Base-by-base conservation (phyloP, 139 green algal species). In the Auxenochlorella protothecoides region DNA sequence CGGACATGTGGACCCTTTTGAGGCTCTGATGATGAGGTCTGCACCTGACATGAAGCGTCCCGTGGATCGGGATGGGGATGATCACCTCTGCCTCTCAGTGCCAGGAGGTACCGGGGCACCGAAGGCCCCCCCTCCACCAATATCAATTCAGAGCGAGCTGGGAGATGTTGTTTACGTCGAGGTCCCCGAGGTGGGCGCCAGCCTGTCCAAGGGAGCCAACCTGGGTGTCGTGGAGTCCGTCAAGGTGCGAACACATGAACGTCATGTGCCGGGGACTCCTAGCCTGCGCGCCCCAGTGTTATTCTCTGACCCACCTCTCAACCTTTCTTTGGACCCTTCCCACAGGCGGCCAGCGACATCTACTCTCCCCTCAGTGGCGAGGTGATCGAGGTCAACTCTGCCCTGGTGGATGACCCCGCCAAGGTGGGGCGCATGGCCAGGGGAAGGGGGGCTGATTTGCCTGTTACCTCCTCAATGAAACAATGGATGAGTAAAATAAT, bases 221-320 rank as follows among this genome's bases (percentile, higher is more conserved):
- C 97, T 98, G 75, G 94, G 93, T 54, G 93, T 98, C 4, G 92
- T 99, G 4, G 95, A 99, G 89, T 98, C 93, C 53, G 95, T 99
- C 56, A 99, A 99, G 88, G 90, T 76, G 72, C 3, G 72, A 5
- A 9, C 27, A 44, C 27, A 44, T 44, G 27, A 44, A 44, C 27
- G 27, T 44, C 27, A 44, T 44, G 27, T 44, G 27, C 27, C 27
- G 27, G 27, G 27, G 27, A 44, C 1, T 44, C 27, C 27, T 44
- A 44, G 27, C 27, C 27, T 44, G 27, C 27, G 27, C 27, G 27
- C 27, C 27, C 27, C 27, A 44, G 27, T 44, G 27, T 44, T 44
- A 44, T 44, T 44, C 27, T 44, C 27, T 44, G 27, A 44, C 27
- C 27, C 27, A 44, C 27, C 27, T 44, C 27, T 44, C 1, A 44